phyloP scores from a whole-genome alignment of 352 stramenopile genomes.

The Phytopythium cucurbitacearum region DNA sequence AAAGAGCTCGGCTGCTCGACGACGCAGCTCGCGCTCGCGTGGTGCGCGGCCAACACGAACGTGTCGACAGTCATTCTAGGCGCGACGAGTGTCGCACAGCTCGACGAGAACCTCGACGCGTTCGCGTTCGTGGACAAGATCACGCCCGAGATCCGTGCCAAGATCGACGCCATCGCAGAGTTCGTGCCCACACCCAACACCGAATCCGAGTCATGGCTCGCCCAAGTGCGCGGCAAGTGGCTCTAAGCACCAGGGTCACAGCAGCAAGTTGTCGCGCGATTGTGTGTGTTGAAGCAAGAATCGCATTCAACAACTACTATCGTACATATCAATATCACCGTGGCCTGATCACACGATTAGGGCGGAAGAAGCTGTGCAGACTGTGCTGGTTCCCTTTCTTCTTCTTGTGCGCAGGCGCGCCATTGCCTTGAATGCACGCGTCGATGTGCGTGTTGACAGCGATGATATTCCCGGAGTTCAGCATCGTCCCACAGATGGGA shows the following conservation, averaged over 20 bases:
- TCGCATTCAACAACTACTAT: neutral
- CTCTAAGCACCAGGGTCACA: conserved; percentile 6
- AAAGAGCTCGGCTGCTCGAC: conserved; percentile 45
- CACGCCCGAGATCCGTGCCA: conserved; percentile 43
- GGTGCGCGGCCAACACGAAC: conserved; percentile 49
- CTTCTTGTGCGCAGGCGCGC: conserved; percentile 7
- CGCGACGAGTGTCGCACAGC: conserved; percentile 45
- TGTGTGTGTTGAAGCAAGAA: too few relatives aligned
- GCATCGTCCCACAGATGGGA: conserved; percentile 50
- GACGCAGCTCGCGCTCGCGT: conserved; percentile 49
- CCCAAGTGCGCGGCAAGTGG: conserved; percentile 26
- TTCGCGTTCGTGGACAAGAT: conserved; percentile 43
- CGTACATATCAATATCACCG: neutral
- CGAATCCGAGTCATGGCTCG: conserved; percentile 21
- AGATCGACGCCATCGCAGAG: conserved; percentile 49
- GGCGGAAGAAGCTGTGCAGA: conserved; percentile 22
- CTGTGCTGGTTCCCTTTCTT: conserved; percentile 15
- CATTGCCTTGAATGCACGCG: conserved; percentile 26
- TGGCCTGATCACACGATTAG: neutral
- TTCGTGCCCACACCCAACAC: conserved; percentile 33
- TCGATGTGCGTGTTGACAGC: conserved; percentile 70
- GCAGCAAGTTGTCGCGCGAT: too few relatives aligned
- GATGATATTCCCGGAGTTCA: conserved; percentile 45
- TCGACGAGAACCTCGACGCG: conserved; percentile 57
- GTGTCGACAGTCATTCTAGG: conserved; percentile 54